These are phyloP conservation scores for Psilocybe mexicana DNA, from an alignment of 1,284 basidiomycete species.

Conservation along the genomic window DNA sequence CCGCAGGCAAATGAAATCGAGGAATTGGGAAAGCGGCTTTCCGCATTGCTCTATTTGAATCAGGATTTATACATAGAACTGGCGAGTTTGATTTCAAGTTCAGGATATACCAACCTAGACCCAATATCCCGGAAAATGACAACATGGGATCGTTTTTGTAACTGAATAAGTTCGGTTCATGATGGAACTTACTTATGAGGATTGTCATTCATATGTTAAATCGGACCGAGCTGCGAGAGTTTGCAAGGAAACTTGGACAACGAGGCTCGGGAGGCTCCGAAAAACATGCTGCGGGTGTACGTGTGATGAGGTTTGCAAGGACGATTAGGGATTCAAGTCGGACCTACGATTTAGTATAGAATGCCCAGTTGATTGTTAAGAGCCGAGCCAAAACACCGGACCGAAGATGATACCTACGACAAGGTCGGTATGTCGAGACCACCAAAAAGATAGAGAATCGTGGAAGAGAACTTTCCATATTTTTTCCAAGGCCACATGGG, in stretches of 20 bases:
- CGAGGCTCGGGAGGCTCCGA: slow-evolving; percentile 5
- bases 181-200: no score
- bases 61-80: no score
- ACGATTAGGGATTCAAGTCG: no score
- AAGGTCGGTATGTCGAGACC: no score
- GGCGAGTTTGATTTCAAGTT: not conserved
- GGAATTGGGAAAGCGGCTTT: not conserved
- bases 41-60: not conserved
- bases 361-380: not conserved
- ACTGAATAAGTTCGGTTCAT: no score
- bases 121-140: not conserved
- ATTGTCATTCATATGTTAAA: no score
- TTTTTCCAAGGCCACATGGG: no score
- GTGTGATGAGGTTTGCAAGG: not conserved
- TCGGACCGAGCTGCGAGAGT: slow-evolving; percentile 2
- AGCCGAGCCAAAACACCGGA: not conserved
- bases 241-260: not conserved
- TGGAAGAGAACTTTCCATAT: no score
- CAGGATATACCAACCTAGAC: not conserved
- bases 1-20: not conserved
- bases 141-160: no score
- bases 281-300: not conserved
- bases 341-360: not conserved
- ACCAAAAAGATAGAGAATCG: no score
- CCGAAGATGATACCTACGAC: not conserved